Percentiles rank a stretch among this genome's conserved stretches.
Evolutionary conservation across 129 eudicot species (phyloP).

Genomic region (Tagetes patula): DNA sequence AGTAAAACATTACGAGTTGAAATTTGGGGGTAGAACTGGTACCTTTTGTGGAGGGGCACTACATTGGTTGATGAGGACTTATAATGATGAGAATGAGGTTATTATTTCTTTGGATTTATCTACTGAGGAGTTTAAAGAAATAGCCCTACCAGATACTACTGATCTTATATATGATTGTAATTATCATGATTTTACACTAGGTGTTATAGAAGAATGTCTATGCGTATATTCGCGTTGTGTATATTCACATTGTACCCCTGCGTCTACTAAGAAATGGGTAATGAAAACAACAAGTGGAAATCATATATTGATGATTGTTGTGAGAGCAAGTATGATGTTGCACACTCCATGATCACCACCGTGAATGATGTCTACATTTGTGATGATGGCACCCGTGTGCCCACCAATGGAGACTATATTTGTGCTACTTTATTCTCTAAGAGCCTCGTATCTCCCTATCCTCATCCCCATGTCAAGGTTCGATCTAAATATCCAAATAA

Average conservation of each 20-base stretch:
- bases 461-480: too few relatives aligned
- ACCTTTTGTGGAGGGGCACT: background rate
- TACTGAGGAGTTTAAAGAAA: background rate
- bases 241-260: background rate
- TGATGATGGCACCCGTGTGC: too few relatives aligned
- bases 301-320: background rate
- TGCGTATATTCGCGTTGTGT: background rate
- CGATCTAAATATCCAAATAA: too few relatives aligned
- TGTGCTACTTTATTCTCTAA: too few relatives aligned
- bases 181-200: background rate
- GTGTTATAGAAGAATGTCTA: background rate
- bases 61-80: background rate
- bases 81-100: background rate
- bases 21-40: background rate
- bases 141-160: background rate
- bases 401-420: too few relatives aligned
- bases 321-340: constrained; percentile 1
- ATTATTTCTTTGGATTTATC: background rate
- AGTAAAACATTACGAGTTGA: background rate
- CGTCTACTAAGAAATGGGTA: background rate
- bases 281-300: background rate
- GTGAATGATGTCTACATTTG: too few relatives aligned
- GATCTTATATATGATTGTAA: too few relatives aligned
- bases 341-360: background rate
- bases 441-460: too few relatives aligned